Percentiles rank a stretch among this genome's conserved stretches.
phyloP scores from a whole-genome alignment of 1,139 yeast genomes.

The Lodderomyces beijingensis region DNA sequence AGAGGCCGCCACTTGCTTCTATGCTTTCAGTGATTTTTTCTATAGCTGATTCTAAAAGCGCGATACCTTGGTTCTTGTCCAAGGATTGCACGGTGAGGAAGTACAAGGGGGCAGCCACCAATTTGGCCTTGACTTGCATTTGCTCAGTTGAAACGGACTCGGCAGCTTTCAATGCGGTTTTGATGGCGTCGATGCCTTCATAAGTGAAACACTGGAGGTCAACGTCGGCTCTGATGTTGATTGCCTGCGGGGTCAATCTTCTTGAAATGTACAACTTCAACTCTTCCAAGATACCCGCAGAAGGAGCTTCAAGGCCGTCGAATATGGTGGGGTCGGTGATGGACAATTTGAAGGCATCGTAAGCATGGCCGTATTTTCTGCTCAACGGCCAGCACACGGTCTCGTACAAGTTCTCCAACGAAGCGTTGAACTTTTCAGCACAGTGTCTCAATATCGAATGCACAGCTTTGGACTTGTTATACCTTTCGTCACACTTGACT shows the following conservation, averaged over 20 bases:
- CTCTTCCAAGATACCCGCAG: conserved; percentile 71
- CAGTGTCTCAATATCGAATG: conserved; percentile 97
- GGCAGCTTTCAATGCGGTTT: conserved; percentile 81
- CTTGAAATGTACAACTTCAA: conserved; percentile 81
- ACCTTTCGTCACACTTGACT: conserved; percentile 95
- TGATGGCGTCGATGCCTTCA: conserved; percentile 97
- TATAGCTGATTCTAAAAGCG: conserved; percentile 73
- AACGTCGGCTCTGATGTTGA: conserved; percentile 94
- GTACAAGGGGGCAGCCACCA: conserved; percentile 96
- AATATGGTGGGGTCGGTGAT: conserved; percentile 89
- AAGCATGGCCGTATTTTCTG: conserved; percentile 93
- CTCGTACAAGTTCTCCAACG: conserved; percentile 81
- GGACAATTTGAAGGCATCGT: conserved; percentile 94
- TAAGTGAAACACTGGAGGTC: conserved; percentile 96
- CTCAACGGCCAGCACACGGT: conserved; percentile 97
- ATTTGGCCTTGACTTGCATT: conserved; percentile 83
- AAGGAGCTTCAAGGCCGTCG: conserved; percentile 73
- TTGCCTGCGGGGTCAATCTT: conserved; percentile 96
- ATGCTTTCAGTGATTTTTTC: conserved; percentile 68
- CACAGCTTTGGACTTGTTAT: conserved; percentile 94
- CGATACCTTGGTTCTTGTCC: conserved; percentile 86
- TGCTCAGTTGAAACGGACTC: conserved; percentile 81
- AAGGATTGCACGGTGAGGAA: conserved; percentile 90
- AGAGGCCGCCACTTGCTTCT: conserved; percentile 73
- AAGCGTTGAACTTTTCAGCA: conserved; percentile 90